A percentile compares a stretch with the other conserved stretches of the same genome.
Conservation (phyloP, 345 rosid species). For the Hirschfeldia incana region DNA sequence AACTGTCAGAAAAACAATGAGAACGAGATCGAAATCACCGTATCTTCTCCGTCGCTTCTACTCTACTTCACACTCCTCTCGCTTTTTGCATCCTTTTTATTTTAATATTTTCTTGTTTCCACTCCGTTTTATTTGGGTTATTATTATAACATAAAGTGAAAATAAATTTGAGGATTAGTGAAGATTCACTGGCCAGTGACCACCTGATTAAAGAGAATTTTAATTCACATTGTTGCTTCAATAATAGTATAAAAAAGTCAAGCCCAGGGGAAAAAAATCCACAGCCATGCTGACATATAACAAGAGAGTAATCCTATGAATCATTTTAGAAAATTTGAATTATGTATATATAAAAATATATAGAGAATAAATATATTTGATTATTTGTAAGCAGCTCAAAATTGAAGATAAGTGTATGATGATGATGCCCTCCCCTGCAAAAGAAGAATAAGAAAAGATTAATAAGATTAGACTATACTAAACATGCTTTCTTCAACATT, state of each 20-base stretch:
- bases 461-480: background rate
- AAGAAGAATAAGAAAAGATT: constrained; percentile 4
- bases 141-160: background rate
- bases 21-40: constrained; percentile 10
- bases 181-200: background rate
- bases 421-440: constrained; percentile 33
- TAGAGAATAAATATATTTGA: background rate
- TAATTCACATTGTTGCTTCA: constrained; percentile 31
- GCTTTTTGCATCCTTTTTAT: constrained; percentile 2
- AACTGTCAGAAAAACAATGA: background rate
- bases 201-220: constrained; percentile 1
- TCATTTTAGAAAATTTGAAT: background rate
- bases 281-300: constrained; percentile 39
- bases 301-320: constrained; percentile 13
- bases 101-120: background rate
- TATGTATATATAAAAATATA: background rate
- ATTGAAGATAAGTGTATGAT: constrained; percentile 3
- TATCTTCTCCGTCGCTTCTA: background rate
- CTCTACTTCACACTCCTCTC: constrained; percentile 19
- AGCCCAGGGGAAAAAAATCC: constrained; percentile 19
- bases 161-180: background rate
- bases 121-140: background rate
- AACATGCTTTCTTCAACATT: background rate
- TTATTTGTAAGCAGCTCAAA: constrained; percentile 31
- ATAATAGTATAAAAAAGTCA: constrained; percentile 30